Evolutionary conservation across 345 rosid species (phyloP).

Genomic region (Iberis pinnata): DNA sequence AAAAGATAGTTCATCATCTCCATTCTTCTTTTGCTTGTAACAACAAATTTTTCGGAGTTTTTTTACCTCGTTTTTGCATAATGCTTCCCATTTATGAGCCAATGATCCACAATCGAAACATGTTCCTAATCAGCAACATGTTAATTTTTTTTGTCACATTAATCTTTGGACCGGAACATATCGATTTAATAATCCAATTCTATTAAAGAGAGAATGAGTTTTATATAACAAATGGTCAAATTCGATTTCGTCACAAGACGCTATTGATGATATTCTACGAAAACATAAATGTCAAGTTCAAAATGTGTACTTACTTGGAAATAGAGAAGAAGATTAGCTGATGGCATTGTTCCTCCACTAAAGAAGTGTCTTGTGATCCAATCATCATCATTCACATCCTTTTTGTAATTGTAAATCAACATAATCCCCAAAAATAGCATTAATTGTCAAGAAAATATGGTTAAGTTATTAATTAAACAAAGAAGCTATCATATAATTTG

Average conservation of each 20-base stretch:
- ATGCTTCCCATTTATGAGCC: constrained; percentile 83
- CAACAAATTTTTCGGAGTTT: background rate
- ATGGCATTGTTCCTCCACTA: constrained; percentile 86
- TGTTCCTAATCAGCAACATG: constrained; percentile 40
- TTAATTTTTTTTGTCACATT: no score
- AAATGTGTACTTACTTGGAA: constrained; percentile 51
- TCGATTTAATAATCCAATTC: no score
- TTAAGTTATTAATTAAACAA: background rate
- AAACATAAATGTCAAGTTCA: background rate
- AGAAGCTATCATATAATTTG: constrained; percentile 1
- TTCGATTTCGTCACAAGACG: no score
- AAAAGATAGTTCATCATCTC: background rate
- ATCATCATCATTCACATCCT: constrained; percentile 82
- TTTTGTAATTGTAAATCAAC: background rate
- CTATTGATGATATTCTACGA: background rate
- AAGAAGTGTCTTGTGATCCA: constrained; percentile 90
- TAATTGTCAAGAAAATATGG: background rate
- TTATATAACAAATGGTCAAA: no score
- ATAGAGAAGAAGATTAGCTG: constrained; percentile 76
- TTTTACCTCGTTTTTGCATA: constrained; percentile 69
- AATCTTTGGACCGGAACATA: no score
- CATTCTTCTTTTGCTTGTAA: background rate
- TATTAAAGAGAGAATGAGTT: no score
- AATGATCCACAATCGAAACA: constrained; percentile 60
- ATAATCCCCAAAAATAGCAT: background rate